Evolutionary conservation across 768 basidiomycete species (phyloP), one percentile per base, ranked within the genome.

Genomic region (Trametes meyenii): DNA sequence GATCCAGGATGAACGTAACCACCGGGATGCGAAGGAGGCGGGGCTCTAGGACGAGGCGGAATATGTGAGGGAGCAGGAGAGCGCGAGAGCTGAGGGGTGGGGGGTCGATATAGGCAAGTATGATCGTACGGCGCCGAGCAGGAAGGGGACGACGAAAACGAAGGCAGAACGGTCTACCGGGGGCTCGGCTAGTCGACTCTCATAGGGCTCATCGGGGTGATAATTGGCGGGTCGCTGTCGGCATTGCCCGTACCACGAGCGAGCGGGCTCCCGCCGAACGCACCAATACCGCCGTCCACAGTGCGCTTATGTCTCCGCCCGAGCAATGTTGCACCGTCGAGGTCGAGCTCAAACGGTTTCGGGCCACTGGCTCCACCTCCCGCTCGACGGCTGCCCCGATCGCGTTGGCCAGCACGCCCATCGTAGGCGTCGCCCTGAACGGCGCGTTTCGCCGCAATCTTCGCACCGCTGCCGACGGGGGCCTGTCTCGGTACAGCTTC

Each of bases 251-350:
- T 36, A 16, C 38, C 54, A 16, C 43, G 58, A 3, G 58, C 60
- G 26, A 67, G 63, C n/a, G 66, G 66, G 48, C 66, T 67, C 1
- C 61, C 58, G 12, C 58, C 55, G 42, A 57, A 53, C 19, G 46
- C 55, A 4, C 58, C 55, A 7, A 39, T 52, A 17, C 60, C 60
- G 23, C 60, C 60, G 29, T 61, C 60, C 0, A 40, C 44, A 11
- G 68, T 71, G 23, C 76, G 78, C 62, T 76, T 80, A 66, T 86
- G 85, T 60, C 91, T 76, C 65, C 90, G 76, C 13, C 91, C 94
- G 6, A 98, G 80, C 1, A 98, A 75, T 3, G 96, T 98, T 23
- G 97, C 93, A 60, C 82, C 86, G 67, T 90, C 85, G 54, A 99
- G 76, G 70, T 94, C 90, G 58, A 99, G 82, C 71, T 98, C 92